These are phyloP conservation scores for Tylopilus intermedius DNA, from an alignment of 768 basidiomycete genomes.

Conservation along the genomic window DNA sequence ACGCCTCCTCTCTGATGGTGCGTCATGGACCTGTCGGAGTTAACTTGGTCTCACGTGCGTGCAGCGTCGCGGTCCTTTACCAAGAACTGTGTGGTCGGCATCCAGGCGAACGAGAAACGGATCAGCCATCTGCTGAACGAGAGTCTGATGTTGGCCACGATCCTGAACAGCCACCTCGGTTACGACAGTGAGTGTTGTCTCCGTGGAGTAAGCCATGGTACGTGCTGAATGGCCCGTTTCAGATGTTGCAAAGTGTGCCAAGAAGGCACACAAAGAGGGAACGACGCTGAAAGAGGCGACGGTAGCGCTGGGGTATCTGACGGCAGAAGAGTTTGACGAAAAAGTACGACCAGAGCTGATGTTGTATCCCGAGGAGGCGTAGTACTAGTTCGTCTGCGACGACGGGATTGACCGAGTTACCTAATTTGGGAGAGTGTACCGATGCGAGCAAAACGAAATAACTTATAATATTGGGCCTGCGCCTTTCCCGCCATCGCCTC, in stretches of 20 bases:
- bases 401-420: slow-evolving; percentile 25
- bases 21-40: slow-evolving; percentile 17
- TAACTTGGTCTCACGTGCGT: slow-evolving; percentile 3
- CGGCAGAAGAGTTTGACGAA: slow-evolving; percentile 87
- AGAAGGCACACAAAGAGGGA: slow-evolving; percentile 99
- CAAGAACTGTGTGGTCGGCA: slow-evolving; percentile 94
- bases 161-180: slow-evolving; percentile 91
- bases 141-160: slow-evolving; percentile 96
- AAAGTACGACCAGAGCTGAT: slow-evolving; percentile 92
- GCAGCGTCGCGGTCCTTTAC: slow-evolving; percentile 88
- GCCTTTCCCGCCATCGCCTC: slow-evolving; percentile 31
- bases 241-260: slow-evolving; percentile 98
- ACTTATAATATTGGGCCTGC: slow-evolving; percentile 8
- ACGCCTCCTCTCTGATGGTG: slow-evolving; percentile 87
- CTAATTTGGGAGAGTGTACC: slow-evolving; percentile 29
- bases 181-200: slow-evolving; percentile 81
- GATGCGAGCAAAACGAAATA: slow-evolving; percentile 34
- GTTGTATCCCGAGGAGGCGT: slow-evolving; percentile 65
- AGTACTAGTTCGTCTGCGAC: slow-evolving; percentile 2
- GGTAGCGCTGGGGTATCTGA: slow-evolving; percentile 78
- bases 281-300: slow-evolving; percentile 95
- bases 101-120: slow-evolving; percentile 92
- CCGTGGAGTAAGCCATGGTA: neutral
- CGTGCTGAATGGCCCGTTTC: slow-evolving; percentile 11
- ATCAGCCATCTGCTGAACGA: slow-evolving; percentile 88